Conservation (phyloP, 2,329 filamentous ascomycete genomes). For the Arthrinium phaeospermum region DNA sequence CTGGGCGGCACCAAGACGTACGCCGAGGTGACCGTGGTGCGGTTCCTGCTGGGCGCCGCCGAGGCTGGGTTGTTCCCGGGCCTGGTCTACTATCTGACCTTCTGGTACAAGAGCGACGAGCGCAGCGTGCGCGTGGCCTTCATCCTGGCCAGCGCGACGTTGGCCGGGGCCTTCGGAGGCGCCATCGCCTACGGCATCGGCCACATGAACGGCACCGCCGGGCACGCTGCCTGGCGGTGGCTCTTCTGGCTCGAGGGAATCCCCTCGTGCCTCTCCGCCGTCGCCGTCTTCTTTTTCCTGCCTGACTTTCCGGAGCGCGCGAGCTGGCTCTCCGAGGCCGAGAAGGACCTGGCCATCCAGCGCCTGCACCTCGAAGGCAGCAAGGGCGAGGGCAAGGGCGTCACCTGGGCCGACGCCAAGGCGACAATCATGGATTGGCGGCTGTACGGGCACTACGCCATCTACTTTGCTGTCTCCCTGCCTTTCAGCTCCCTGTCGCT, state of each 20-base stretch:
- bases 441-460: constrained; percentile 69
- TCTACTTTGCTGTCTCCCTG: constrained; percentile 44
- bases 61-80: constrained; percentile 76
- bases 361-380: constrained; percentile 51
- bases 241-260: constrained; percentile 57
- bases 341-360: constrained; percentile 58
- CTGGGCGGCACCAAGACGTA: constrained; percentile 68
- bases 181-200: constrained; percentile 76
- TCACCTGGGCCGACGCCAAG: constrained; percentile 71
- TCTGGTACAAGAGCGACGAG: constrained; percentile 76
- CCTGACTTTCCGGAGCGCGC: constrained; percentile 72
- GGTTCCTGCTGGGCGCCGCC: constrained; percentile 70
- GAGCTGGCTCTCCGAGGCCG: constrained; percentile 63
- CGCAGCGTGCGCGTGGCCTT: constrained; percentile 74
- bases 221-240: constrained; percentile 74
- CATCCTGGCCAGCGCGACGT: constrained; percentile 69
- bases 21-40: constrained; percentile 66
- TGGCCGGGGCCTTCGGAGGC: constrained; percentile 78
- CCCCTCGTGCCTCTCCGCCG: constrained; percentile 57
- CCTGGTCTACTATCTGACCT: constrained; percentile 68
- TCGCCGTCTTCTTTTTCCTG: constrained; percentile 64
- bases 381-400: constrained; percentile 63
- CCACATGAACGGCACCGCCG: constrained; percentile 69
- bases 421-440: constrained; percentile 66
- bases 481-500: constrained; percentile 38